Conservation (phyloP, 305 asterid genomes). For the Fraxinus ornus region DNA sequence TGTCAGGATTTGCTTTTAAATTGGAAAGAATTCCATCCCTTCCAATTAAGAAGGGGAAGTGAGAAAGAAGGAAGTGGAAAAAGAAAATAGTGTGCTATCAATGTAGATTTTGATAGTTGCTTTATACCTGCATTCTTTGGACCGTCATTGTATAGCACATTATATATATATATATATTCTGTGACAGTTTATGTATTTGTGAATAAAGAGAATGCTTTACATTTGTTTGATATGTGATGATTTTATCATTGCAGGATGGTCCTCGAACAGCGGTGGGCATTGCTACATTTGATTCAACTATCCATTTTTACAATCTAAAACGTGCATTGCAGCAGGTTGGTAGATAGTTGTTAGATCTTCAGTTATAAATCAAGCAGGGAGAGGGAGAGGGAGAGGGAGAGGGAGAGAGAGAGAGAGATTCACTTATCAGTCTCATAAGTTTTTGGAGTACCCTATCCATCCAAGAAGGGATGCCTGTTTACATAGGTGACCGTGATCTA, state of each 20-base stretch:
- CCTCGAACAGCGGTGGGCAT: conserved; percentile 89
- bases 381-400: too few relatives aligned
- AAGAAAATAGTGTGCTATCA: not conserved
- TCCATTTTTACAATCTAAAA: conserved; percentile 92
- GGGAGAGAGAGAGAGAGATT: not conserved
- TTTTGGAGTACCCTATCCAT: not conserved
- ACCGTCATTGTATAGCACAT: not conserved
- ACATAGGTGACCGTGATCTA: conserved; percentile 10
- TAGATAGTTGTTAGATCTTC: conserved; percentile 15
- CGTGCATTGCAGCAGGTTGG: conserved; percentile 88
- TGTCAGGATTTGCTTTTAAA: not conserved
- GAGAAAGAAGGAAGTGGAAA: not conserved
- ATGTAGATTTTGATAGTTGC: not conserved
- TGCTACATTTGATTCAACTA: conserved; percentile 94
- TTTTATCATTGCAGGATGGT: conserved; percentile 70
- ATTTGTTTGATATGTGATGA: conserved; percentile 12
- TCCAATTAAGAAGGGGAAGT: not conserved
- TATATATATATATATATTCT: not conserved
- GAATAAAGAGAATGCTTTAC: conserved; percentile 18
- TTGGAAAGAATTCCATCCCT: not conserved
- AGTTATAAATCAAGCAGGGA: conserved; percentile 15
- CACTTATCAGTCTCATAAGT: not conserved
- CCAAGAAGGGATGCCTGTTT: not conserved
- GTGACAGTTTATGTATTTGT: not conserved
- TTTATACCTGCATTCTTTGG: not conserved